These are phyloP conservation scores for Sicyos edulis DNA, from an alignment of 306 rosid genomes.

Conservation along the genomic window DNA sequence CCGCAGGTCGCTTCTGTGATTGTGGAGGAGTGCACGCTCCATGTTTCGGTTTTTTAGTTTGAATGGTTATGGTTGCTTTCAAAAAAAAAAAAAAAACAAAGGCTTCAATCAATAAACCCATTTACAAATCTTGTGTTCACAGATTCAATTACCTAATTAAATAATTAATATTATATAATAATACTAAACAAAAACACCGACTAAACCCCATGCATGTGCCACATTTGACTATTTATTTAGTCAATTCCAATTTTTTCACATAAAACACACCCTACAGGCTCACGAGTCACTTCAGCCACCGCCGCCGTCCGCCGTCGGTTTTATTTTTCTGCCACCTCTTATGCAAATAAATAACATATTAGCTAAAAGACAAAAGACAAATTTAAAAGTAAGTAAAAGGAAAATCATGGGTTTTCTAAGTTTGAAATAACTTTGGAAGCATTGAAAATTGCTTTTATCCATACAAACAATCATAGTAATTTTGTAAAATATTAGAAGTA, in stretches of 20 bases:
- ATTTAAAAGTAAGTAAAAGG: not conserved
- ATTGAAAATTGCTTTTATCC: not conserved
- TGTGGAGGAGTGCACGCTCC: too few relatives aligned
- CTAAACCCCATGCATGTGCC: constrained; percentile 19
- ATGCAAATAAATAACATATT: not conserved
- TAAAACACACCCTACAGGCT: not conserved
- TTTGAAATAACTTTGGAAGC: not conserved
- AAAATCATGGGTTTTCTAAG: not conserved
- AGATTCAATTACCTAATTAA: not conserved
- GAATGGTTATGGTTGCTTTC: too few relatives aligned
- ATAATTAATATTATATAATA: not conserved
- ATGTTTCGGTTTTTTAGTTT: too few relatives aligned
- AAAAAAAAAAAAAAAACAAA: not conserved
- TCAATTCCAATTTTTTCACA: not conserved
- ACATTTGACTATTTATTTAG: not conserved
- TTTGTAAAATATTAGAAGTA: too few relatives aligned
- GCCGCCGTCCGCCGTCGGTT: not conserved
- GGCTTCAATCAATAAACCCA: too few relatives aligned
- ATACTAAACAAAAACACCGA: constrained; percentile 19
- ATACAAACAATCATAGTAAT: too few relatives aligned
- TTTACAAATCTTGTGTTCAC: not conserved
- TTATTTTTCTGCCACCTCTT: not conserved
- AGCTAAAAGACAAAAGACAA: not conserved
- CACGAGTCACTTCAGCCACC: constrained; percentile 3
- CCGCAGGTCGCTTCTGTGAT: too few relatives aligned